Evolutionary conservation across 257 asterid genomes (phyloP).

Genomic region (Marsdenia floribunda): DNA sequence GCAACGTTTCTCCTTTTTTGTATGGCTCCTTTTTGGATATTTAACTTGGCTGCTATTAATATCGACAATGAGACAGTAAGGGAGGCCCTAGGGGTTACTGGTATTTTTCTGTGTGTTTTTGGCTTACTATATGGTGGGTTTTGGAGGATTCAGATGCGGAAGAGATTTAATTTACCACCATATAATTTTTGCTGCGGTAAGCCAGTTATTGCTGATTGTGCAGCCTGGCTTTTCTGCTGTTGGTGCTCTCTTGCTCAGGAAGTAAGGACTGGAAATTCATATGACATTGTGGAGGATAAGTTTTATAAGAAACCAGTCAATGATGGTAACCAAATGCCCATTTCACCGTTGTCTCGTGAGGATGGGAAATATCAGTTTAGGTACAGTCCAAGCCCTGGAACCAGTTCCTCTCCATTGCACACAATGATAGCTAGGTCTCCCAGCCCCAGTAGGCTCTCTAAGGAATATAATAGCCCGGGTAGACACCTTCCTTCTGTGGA

Average conservation of each 20-base stretch:
- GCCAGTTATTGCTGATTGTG: slow-evolving; percentile 61
- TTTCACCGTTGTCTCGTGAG: slow-evolving; percentile 61
- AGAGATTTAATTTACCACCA: slow-evolving; percentile 68
- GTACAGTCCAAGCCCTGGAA: slow-evolving; percentile 30
- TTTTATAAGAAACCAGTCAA: slow-evolving; percentile 37
- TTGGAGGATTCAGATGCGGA: slow-evolving; percentile 94
- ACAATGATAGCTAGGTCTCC: slow-evolving; percentile 25
- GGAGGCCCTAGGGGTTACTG: slow-evolving; percentile 60
- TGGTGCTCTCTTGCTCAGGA: slow-evolving; percentile 93
- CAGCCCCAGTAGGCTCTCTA: slow-evolving; percentile 40
- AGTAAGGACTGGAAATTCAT: slow-evolving; percentile 75
- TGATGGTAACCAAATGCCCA: slow-evolving; percentile 19
- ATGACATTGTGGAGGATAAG: slow-evolving; percentile 67
- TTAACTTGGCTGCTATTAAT: slow-evolving; percentile 76
- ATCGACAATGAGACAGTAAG: slow-evolving; percentile 62
- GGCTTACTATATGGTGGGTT: slow-evolving; percentile 90
- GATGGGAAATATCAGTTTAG: slow-evolving; percentile 43
- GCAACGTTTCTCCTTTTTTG: slow-evolving; percentile 83
- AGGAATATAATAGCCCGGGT: slow-evolving; percentile 34
- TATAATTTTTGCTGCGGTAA: slow-evolving; percentile 51
- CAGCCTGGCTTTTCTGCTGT: slow-evolving; percentile 88
- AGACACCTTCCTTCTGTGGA: slow-evolving; percentile 31
- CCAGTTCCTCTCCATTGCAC: slow-evolving; percentile 21
- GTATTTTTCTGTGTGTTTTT: slow-evolving; percentile 68
- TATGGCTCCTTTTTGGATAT: slow-evolving; percentile 86